Base-by-base conservation (phyloP, 1,139 yeast genomes). In the Kodamaea plutei region DNA sequence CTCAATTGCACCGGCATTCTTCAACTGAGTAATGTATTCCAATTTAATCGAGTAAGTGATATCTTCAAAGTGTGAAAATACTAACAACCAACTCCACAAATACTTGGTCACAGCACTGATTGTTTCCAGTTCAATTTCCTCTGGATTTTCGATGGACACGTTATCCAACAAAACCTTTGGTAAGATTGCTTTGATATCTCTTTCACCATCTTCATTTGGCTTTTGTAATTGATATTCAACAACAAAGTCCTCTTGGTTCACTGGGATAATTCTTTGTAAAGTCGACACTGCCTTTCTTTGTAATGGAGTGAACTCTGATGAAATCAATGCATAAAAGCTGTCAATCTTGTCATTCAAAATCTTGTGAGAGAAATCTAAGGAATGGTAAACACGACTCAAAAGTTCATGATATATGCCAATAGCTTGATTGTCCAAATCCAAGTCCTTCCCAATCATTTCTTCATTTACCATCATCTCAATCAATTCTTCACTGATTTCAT, bases 71-170 rank as follows among this genome's bases (percentile, higher is more conserved):
- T 78, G 79, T 18, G 61, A 62, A 41, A 84, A 69, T 0, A 84
- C 54, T 34, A 85, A 56, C 35, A 61, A 60, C 95, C 96, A 88
- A 26, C 78, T 63, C 79, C 87, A 79, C 26, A 84, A 48, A 47
- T 74, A 84, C 23, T 58, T 62, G 25, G 69, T 52, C 17, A 65
- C 57, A 2, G 42, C 45, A 11, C 43, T 38, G n/a, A 52, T 15
- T 3, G 28, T 20, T 25, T 64, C 72, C 29, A 52, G 51, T 31
- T 67, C 73, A 29, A 62, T 46, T n/a, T n/a, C n/a, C n/a, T n/a
- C n/a, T n/a, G n/a, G n/a, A n/a, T n/a, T n/a, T 30, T 58, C 62
- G 11, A 35, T 39, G 11, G 40, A 35, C 13, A 47, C 46, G 20
- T 54, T 52, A 1, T 53, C 42, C 6, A 70, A 37, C 17, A 76